A percentile compares a stretch with the other conserved stretches of the same genome.
These are phyloP conservation scores for Cystofilobasidium capitatum DNA, from an alignment of 768 basidiomycete genomes.

Conservation along the genomic window DNA sequence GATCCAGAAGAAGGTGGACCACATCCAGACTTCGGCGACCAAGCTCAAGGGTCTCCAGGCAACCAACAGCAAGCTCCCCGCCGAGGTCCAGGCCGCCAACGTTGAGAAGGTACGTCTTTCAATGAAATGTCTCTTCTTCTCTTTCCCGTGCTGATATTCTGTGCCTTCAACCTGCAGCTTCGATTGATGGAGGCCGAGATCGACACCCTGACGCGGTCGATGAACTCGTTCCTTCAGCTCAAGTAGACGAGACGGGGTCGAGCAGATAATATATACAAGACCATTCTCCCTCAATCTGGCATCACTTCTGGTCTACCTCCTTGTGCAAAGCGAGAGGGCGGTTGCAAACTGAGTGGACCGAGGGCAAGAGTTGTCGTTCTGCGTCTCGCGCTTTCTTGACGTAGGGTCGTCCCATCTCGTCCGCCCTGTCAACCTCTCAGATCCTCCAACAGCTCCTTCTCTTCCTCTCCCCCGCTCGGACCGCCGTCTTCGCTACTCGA, in stretches of 20 bases:
- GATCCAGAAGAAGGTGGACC: slow-evolving; percentile 76
- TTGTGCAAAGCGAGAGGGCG: no score
- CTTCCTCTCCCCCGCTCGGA: no score
- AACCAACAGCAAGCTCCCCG: slow-evolving; percentile 66
- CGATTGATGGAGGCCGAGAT: slow-evolving; percentile 72
- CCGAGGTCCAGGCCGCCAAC: slow-evolving; percentile 60
- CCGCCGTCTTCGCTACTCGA: no score
- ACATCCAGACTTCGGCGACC: slow-evolving; percentile 57
- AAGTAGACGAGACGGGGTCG: slow-evolving; percentile 13
- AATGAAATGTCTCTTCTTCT: background rate
- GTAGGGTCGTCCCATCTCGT: no score
- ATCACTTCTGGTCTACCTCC: no score
- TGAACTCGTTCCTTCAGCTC: slow-evolving; percentile 53
- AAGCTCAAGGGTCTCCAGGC: slow-evolving; percentile 56
- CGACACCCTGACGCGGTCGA: slow-evolving; percentile 57
- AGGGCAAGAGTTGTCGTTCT: no score
- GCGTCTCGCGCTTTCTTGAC: no score
- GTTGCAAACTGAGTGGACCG: no score
- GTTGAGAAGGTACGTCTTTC: slow-evolving; percentile 63
- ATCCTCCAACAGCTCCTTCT: no score
- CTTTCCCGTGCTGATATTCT: slow-evolving; percentile 5
- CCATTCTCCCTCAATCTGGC: no score
- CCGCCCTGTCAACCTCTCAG: no score
- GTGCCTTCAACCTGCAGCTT: slow-evolving; percentile 46
- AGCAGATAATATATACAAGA: no score